Conservation (phyloP, 306 rosid genomes). For the Sesbania bispinosa region DNA sequence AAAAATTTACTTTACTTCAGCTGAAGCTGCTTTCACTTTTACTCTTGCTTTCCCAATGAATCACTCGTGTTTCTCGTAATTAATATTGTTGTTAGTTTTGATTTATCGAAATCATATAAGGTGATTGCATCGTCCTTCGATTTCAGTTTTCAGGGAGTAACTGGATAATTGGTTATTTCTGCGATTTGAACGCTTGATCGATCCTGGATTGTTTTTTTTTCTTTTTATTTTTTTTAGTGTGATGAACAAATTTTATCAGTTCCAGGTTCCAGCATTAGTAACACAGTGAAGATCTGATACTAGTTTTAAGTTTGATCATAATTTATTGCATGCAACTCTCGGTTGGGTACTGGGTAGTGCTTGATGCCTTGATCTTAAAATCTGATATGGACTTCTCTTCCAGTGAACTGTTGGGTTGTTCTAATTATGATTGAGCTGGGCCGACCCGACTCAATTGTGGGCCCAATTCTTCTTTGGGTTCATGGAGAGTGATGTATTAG, state of each 20-base stretch:
- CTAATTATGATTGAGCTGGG: slow-evolving; percentile 13
- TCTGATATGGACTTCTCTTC: neutral
- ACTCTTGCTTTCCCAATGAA: neutral
- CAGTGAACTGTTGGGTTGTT: neutral
- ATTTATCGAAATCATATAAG: no score
- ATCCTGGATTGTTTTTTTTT: neutral
- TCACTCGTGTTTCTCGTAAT: no score
- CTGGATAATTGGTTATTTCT: no score
- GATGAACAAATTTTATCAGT: neutral
- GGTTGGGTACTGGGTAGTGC: neutral
- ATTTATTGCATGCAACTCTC: no score
- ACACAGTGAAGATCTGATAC: neutral
- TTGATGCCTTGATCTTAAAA: neutral
- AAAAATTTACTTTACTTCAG: neutral
- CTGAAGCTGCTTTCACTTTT: neutral
- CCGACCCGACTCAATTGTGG: slow-evolving; percentile 32
- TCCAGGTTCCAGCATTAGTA: neutral
- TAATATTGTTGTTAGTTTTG: no score
- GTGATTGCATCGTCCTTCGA: no score
- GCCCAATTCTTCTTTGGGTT: slow-evolving; percentile 37
- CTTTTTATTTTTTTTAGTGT: neutral
- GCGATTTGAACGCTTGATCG: no score
- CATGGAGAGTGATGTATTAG: no score
- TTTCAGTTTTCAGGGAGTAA: no score
- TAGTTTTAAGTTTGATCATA: slow-evolving; percentile 28